Conservation (phyloP, 345 rosid genomes). For the Clausena lansium region DNA sequence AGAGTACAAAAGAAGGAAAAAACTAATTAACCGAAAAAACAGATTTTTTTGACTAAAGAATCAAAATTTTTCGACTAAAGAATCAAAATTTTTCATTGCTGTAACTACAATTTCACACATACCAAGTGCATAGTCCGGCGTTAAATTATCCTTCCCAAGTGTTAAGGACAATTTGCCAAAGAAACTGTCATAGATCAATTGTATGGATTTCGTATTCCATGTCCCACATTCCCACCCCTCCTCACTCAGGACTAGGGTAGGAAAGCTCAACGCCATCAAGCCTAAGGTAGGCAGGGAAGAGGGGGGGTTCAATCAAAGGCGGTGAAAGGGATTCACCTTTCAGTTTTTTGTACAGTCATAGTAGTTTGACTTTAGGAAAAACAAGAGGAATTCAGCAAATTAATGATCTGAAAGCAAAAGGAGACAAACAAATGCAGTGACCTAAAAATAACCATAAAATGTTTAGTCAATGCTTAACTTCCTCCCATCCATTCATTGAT, state of each 20-base stretch:
- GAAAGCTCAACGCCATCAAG: no score
- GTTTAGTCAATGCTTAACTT: background rate
- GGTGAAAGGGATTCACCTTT: no score
- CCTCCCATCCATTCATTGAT: background rate
- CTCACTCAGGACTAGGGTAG: no score
- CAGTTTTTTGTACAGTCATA: no score
- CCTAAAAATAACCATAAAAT: background rate
- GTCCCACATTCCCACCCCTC: no score
- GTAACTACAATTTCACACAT: background rate
- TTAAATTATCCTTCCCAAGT: background rate
- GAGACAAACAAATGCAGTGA: conserved; percentile 1
- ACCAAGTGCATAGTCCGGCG: background rate
- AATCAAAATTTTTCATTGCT: background rate
- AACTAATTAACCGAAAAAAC: background rate
- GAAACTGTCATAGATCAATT: background rate
- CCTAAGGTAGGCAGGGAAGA: no score
- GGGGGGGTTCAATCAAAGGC: no score
- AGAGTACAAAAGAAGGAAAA: background rate
- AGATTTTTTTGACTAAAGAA: background rate
- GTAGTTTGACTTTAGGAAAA: background rate
- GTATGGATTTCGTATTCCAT: no score
- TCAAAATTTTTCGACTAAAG: background rate
- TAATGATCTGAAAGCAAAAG: background rate
- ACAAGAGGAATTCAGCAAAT: background rate
- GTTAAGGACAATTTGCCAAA: background rate